phyloP scores from a whole-genome alignment of 148 eudicot genomes.

The Tetragonia tetragonoides region DNA sequence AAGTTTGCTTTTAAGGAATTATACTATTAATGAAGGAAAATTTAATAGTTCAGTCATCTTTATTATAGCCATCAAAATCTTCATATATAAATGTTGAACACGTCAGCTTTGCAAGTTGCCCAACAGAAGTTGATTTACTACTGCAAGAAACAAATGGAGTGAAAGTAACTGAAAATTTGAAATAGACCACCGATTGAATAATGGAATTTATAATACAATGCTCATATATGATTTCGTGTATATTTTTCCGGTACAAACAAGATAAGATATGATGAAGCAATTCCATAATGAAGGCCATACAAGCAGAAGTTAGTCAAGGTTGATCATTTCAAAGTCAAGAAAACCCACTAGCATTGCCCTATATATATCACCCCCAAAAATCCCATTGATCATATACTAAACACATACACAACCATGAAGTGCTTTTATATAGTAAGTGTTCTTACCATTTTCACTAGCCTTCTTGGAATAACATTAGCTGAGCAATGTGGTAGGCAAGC shows the following conservation, averaged over 20 bases:
- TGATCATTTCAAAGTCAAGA: constrained; percentile 20
- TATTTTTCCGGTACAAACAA: background rate
- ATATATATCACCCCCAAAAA: constrained; percentile 12
- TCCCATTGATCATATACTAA: background rate
- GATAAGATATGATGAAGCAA: background rate
- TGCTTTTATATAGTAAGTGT: background rate
- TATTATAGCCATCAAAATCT: no score
- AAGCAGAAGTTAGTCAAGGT: background rate
- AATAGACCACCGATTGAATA: no score
- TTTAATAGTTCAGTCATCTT: no score
- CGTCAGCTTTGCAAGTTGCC: no score
- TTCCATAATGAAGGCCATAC: background rate
- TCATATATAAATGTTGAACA: no score
- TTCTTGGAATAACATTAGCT: constrained; percentile 15
- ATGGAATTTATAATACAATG: no score
- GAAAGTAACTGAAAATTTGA: no score
- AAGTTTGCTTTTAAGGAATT: no score
- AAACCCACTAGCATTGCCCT: constrained; percentile 7
- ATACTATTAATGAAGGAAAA: no score
- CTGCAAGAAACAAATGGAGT: no score
- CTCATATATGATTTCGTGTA: background rate
- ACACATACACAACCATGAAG: constrained; percentile 6
- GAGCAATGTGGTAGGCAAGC: constrained; percentile 36
- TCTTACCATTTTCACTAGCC: background rate
- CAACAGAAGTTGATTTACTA: no score